Evolutionary conservation across 2,329 filamentous ascomycete species (phyloP), one percentile per base, ranked within the genome.

Genomic region (Ophiostoma ulmi): DNA sequence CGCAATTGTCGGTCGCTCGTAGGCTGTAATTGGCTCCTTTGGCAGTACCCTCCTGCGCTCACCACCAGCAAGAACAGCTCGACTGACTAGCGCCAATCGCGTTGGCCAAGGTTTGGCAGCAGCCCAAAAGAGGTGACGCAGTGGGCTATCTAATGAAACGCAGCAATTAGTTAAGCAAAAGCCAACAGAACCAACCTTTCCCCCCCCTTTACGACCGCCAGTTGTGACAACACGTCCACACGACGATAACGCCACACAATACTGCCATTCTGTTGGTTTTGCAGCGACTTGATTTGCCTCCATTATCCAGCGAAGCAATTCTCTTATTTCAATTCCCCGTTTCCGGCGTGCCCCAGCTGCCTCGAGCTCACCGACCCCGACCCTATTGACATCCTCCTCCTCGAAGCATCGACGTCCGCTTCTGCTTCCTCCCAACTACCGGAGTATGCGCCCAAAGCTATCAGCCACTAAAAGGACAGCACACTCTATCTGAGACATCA

Each of bases 361-460:
- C 67, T 26, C 14, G 63, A 65, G 63, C 36, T 65, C 61, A 64
- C 17, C 36, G 35, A 39, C 35, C 36, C 41, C 63, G 63, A 65
- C 63, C 1, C 13, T 20, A 1, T 67, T 36, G 44, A 22, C 55
- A 5, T 17, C 17, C 5, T 67, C 17, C 5, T 67, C n/a, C 38
- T 11, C 64, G 58, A 58, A 58, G 20, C 58, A 20, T 31, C 39
- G n/a, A 38, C 48, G 13, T 11, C 35, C 31, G 13, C 63, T 22
- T 52, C 14, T 35, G 38, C 70, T 35, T 11, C n/a, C 36, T 48
- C 26, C 38, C 66, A 31, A 35, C 61, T 64, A 52, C 41, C 31
- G 41, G 52, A 67, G 52, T 31, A 69, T 69, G 67, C 67, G 36
- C 70, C 52, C 20, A 48, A 22, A 61, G 70, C 70, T 22, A 31